Conservation (phyloP, 495 filamentous ascomycete species). For the Aspergillus cristatus region DNA sequence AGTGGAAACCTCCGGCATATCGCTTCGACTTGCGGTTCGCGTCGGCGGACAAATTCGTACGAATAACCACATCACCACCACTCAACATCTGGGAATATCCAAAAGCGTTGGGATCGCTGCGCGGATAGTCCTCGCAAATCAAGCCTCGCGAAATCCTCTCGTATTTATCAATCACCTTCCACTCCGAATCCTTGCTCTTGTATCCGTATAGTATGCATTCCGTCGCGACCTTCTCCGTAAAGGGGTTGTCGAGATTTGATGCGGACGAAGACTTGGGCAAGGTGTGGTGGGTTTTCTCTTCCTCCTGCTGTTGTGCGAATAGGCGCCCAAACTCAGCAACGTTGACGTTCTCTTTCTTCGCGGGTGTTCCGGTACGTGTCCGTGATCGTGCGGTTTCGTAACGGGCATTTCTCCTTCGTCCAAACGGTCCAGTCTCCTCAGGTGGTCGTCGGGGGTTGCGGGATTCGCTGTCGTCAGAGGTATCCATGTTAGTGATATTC, state of each 20-base stretch:
- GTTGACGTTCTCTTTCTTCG: conserved; percentile 49
- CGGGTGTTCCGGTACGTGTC: conserved; percentile 50
- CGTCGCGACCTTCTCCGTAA: conserved; percentile 55
- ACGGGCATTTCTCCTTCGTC: conserved; percentile 42
- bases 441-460: conserved; percentile 41
- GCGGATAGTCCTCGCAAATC: conserved; percentile 86
- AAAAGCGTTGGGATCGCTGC: conserved; percentile 44
- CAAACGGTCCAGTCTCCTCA: conserved; percentile 57
- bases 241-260: conserved; percentile 30
- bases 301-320: conserved; percentile 36
- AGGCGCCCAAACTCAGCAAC: conserved; percentile 42
- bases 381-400: conserved; percentile 43
- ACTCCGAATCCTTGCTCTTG: conserved; percentile 57
- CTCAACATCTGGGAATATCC: conserved; percentile 49
- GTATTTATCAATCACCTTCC: conserved; percentile 76
- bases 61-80: conserved; percentile 54
- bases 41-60: conserved; percentile 50
- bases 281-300: conserved; percentile 23
- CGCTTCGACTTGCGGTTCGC: conserved; percentile 68
- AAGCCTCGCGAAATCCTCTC: conserved; percentile 63
- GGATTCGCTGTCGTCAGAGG: conserved; percentile 24
- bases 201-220: conserved; percentile 84
- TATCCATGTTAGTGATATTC: conserved; percentile 8
- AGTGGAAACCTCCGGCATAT: conserved; percentile 70
- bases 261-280: conserved; percentile 36